A percentile compares a stretch with the other conserved stretches of the same genome.
Evolutionary conservation across 202 grass and related monocot species (phyloP).

Genomic region (Brachypodium distachyon): DNA sequence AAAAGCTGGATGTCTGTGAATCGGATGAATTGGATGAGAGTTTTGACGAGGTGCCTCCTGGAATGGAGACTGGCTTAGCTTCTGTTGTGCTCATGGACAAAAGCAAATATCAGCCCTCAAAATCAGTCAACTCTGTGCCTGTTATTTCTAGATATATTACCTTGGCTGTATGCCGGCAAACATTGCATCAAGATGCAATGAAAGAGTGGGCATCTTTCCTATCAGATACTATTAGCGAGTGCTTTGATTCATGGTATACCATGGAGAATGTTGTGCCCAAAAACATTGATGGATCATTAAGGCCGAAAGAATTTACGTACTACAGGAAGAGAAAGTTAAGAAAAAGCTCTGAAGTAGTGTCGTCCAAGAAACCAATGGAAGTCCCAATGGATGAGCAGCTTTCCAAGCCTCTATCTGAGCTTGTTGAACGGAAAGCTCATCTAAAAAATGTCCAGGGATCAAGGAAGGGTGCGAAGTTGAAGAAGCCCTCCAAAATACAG

Average conservation of each 20-base stretch:
- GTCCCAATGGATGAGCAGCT: constrained; percentile 37
- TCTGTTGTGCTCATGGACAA: constrained; percentile 16
- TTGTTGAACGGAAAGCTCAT: constrained; percentile 35
- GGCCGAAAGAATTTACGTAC: constrained; percentile 49
- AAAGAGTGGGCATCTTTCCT: constrained; percentile 39
- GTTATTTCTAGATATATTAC: constrained; percentile 55
- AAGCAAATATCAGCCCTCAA: constrained; percentile 42
- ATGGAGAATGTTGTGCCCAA: constrained; percentile 22
- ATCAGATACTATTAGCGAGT: constrained; percentile 42
- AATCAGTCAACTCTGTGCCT: constrained; percentile 21
- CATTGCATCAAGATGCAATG: constrained; percentile 52
- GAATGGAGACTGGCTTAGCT: constrained; percentile 35
- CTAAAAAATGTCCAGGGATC: constrained; percentile 30
- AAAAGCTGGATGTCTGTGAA: constrained; percentile 42
- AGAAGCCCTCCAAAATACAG: constrained; percentile 18
- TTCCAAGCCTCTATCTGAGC: constrained; percentile 29
- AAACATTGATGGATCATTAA: constrained; percentile 22
- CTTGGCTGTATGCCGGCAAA: constrained; percentile 62
- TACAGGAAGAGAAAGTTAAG: constrained; percentile 66
- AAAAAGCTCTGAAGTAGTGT: constrained; percentile 25
- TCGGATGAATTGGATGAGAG: constrained; percentile 31
- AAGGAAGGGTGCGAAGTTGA: background rate
- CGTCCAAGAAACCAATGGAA: constrained; percentile 16
- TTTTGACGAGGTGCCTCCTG: constrained; percentile 69
- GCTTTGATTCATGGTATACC: constrained; percentile 40